A percentile compares a stretch with the other conserved stretches of the same genome.
These are phyloP conservation scores for Thalassiosira profunda DNA, from an alignment of 108 stramenopile genomes.

Conservation along the genomic window DNA sequence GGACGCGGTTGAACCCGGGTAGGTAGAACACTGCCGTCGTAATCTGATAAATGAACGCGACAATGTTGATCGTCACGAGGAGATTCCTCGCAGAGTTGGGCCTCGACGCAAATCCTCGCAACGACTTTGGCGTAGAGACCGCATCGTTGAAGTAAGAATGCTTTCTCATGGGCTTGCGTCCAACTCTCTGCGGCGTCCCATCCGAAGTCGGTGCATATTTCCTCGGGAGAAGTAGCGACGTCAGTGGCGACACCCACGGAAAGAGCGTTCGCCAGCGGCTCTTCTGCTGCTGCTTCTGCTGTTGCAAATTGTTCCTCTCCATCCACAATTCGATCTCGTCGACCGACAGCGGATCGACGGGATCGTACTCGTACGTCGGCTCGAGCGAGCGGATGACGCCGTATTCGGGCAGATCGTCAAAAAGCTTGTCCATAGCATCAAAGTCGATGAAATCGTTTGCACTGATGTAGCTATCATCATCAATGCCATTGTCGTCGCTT, in stretches of 20 bases:
- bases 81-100: constrained; percentile 33
- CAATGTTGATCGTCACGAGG: constrained; percentile 46
- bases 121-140: constrained; percentile 1
- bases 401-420: constrained; percentile 29
- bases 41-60: constrained; percentile 67
- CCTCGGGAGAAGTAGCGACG: constrained; percentile 24
- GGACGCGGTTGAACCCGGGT: constrained; percentile 50
- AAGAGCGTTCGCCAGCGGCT: constrained; percentile 8
- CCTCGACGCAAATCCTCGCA: constrained; percentile 14
- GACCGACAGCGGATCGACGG: constrained; percentile 17
- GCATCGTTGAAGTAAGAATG: no score
- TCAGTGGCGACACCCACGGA: constrained; percentile 33
- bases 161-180: no score
- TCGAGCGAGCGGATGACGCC: constrained; percentile 34
- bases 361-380: constrained; percentile 2
- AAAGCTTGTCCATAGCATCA: constrained; percentile 27
- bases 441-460: constrained; percentile 26
- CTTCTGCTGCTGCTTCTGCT: constrained; percentile 10
- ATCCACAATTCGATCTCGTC: constrained; percentile 32
- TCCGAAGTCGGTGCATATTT: constrained; percentile 19
- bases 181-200: no score
- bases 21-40: constrained; percentile 53
- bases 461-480: constrained; percentile 6
- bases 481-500: neutral
- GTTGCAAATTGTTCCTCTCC: constrained; percentile 10